These are phyloP conservation scores for Blastocystis sp. DNA, from an alignment of 352 stramenopile species.

Conservation along the genomic window DNA sequence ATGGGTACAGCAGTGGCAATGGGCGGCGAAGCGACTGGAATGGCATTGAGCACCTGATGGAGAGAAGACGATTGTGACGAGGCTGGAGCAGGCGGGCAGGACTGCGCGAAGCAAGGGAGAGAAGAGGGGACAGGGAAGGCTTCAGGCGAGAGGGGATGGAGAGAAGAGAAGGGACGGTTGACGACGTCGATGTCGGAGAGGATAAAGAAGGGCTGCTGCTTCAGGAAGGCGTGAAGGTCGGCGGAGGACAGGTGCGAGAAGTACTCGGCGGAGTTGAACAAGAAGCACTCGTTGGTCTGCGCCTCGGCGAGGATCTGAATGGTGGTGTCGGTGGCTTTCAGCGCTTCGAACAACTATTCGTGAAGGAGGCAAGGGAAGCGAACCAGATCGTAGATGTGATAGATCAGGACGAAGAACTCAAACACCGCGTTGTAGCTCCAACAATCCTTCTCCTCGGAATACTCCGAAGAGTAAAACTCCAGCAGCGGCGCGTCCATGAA, in stretches of 20 bases:
- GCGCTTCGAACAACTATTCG: neutral
- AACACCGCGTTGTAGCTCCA: conserved; percentile 21
- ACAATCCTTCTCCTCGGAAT: neutral
- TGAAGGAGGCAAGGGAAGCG: neutral
- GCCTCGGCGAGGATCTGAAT: neutral
- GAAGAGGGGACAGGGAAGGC: too few species aligned
- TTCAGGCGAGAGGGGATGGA: too few species aligned
- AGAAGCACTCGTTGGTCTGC: neutral
- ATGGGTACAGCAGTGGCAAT: neutral
- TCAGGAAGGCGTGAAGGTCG: neutral
- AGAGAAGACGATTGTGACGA: too few species aligned
- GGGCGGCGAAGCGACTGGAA: neutral
- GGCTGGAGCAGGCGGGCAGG: too few species aligned
- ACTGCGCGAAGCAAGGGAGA: too few species aligned
- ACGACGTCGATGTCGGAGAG: neutral
- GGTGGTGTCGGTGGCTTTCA: neutral
- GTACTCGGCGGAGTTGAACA: neutral
- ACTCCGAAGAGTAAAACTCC: neutral
- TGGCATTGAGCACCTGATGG: neutral
- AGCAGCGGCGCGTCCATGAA: neutral
- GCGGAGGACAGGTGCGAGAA: neutral
- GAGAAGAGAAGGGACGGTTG: too few species aligned
- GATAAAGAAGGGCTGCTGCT: neutral
- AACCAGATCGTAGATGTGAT: neutral
- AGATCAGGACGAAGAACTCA: neutral